Conservation (phyloP, 345 rosid species). For the Arabis hirsuta region DNA sequence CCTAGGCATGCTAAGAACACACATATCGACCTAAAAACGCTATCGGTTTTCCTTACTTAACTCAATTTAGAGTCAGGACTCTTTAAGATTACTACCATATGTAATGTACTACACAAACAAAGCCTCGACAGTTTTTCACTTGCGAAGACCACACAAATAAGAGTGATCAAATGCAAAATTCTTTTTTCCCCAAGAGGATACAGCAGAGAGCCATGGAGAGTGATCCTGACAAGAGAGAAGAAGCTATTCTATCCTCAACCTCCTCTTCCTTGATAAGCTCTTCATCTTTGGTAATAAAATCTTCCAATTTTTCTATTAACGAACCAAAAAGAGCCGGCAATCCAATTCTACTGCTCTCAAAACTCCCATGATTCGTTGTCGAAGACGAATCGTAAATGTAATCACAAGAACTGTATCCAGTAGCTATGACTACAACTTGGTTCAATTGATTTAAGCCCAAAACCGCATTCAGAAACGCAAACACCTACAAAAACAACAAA, state of each 20-base stretch:
- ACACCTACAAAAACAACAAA: slow-evolving; percentile 52
- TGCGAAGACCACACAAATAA: neutral
- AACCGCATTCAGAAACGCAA: slow-evolving; percentile 76
- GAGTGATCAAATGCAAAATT: slow-evolving; percentile 11
- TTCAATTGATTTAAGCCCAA: slow-evolving; percentile 79
- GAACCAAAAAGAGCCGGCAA: slow-evolving; percentile 58
- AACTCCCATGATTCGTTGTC: slow-evolving; percentile 38
- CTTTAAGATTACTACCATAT: neutral
- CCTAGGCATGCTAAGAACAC: slow-evolving; percentile 1
- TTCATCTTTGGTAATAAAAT: slow-evolving; percentile 70
- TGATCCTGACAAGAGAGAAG: slow-evolving; percentile 85
- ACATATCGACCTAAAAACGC: neutral
- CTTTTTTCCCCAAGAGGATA: slow-evolving; percentile 57
- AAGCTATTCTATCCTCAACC: slow-evolving; percentile 50
- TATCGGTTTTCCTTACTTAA: neutral
- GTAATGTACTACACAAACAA: neutral
- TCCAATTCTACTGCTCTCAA: slow-evolving; percentile 54
- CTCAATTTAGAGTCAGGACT: neutral
- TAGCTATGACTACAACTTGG: slow-evolving; percentile 85
- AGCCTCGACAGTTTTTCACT: neutral
- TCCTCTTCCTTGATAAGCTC: slow-evolving; percentile 50
- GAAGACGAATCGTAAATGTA: slow-evolving; percentile 77
- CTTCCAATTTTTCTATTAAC: slow-evolving; percentile 69
- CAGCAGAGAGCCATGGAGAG: slow-evolving; percentile 97
- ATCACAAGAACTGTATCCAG: slow-evolving; percentile 77